Conservation (phyloP, 1,284 basidiomycete genomes). For the Hymenochaete sp. region DNA sequence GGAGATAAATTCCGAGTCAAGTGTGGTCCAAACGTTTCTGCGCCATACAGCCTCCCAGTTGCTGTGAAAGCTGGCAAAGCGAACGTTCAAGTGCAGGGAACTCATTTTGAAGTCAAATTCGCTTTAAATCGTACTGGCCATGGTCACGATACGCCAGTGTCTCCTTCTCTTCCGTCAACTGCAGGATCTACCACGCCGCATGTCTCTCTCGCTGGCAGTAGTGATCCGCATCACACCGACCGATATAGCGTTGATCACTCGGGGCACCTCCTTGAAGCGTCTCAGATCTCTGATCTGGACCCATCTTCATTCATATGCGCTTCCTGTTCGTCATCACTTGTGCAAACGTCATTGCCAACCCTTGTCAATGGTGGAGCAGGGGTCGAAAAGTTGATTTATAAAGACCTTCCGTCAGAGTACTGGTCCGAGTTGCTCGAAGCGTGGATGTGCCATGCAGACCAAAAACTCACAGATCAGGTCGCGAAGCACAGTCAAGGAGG, state of each 20-base stretch:
- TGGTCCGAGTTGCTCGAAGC: slow-evolving; percentile 96
- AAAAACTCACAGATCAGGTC: slow-evolving; percentile 66
- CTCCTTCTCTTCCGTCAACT: slow-evolving; percentile 5
- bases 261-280: slow-evolving; percentile 56
- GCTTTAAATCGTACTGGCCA: slow-evolving; percentile 14
- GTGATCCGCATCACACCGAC: slow-evolving; percentile 4
- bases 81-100: slow-evolving; percentile 45
- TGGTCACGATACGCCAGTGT: slow-evolving; percentile 12
- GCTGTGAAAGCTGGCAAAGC: slow-evolving; percentile 52
- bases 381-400: slow-evolving; percentile 50
- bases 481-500: slow-evolving; percentile 55
- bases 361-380: slow-evolving; percentile 23
- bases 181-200: too few species aligned
- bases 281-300: slow-evolving; percentile 42
- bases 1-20: slow-evolving; percentile 52
- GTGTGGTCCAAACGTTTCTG: slow-evolving; percentile 46
- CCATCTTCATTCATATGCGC: slow-evolving; percentile 62
- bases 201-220: too few species aligned
- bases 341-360: slow-evolving; percentile 33
- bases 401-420: slow-evolving; percentile 87
- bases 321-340: slow-evolving; percentile 67
- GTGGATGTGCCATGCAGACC: slow-evolving; percentile 97
- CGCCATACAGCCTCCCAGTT: slow-evolving; percentile 58
- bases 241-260: slow-evolving; percentile 26
- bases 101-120: slow-evolving; percentile 62